These are phyloP conservation scores for Jackrogersella multiformis DNA, from an alignment of 495 filamentous ascomycete genomes.

Conservation along the genomic window DNA sequence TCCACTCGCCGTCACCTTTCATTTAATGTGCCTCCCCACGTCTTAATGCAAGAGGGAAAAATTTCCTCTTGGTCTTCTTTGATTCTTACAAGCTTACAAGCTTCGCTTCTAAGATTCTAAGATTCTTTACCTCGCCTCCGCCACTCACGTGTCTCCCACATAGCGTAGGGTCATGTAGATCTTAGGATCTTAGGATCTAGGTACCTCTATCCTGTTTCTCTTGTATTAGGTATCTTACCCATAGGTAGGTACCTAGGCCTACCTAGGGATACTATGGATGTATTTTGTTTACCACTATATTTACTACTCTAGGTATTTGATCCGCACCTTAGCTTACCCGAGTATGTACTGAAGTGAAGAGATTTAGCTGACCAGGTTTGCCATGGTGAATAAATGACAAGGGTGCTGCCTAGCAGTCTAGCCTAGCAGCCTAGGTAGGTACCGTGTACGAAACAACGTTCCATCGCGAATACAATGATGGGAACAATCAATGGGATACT, in stretches of 20 bases:
- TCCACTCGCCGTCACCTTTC: neutral
- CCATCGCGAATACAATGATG: conserved; percentile 14
- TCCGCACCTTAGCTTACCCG: conserved; percentile 14
- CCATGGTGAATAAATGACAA: conserved; percentile 2
- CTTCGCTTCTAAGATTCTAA: too few relatives aligned
- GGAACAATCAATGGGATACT: neutral
- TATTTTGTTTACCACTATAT: neutral
- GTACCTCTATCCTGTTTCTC: neutral
- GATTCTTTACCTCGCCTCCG: neutral
- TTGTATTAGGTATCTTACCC: too few relatives aligned
- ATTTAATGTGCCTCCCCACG: conserved; percentile 11
- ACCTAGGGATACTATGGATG: too few relatives aligned
- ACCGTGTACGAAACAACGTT: conserved; percentile 10
- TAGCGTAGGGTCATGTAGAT: conserved; percentile 19
- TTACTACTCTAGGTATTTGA: conserved; percentile 23
- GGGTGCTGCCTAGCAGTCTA: conserved; percentile 18
- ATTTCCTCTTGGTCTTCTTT: conserved; percentile 2
- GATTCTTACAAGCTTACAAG: neutral
- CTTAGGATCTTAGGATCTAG: too few relatives aligned
- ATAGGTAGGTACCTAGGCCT: too few relatives aligned
- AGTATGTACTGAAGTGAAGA: neutral
- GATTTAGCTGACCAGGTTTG: conserved; percentile 9
- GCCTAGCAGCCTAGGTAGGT: too few relatives aligned
- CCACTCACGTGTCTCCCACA: conserved; percentile 5
- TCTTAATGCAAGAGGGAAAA: conserved; percentile 11